Percentiles rank a stretch among this genome's conserved stretches.
phyloP scores from a whole-genome alignment of 768 basidiomycete genomes.

The Amanita phalloides region DNA sequence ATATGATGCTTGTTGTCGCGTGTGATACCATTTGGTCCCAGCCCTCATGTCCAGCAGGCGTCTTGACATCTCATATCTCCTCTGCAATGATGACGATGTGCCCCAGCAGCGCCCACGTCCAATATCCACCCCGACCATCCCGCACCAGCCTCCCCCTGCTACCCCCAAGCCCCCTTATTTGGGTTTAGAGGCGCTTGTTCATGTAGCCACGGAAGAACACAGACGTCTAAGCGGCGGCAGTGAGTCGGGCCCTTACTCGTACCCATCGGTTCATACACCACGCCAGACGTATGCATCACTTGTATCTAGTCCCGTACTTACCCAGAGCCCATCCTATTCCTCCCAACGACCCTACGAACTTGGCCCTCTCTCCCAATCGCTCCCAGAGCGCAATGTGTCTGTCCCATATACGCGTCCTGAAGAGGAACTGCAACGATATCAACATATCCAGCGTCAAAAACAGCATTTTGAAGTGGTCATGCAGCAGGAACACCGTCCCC shows the following conservation, averaged over 20 bases:
- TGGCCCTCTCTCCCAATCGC: neutral
- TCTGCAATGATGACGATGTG: slow-evolving; percentile 40
- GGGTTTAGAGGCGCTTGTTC: slow-evolving; percentile 57
- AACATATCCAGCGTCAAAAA: slow-evolving; percentile 10
- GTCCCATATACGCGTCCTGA: slow-evolving; percentile 7
- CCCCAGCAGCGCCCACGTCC: slow-evolving; percentile 1
- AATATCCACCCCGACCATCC: slow-evolving; percentile 8
- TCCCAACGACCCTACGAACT: neutral
- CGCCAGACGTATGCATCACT: neutral
- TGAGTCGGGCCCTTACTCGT: slow-evolving; percentile 1
- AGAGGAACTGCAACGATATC: slow-evolving; percentile 15
- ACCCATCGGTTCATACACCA: neutral
- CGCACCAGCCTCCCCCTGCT: slow-evolving; percentile 12
- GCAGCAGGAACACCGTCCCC: neutral
- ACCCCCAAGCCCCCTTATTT: slow-evolving; percentile 17
- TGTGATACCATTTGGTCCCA: slow-evolving; percentile 9
- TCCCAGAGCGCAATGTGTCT: slow-evolving; percentile 12
- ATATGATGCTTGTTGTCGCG: slow-evolving; percentile 9
- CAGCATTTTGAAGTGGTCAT: slow-evolving; percentile 6
- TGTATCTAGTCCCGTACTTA: neutral
- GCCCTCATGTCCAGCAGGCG: slow-evolving; percentile 22
- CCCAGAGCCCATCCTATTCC: slow-evolving; percentile 1
- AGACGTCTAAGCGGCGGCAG: slow-evolving; percentile 32
- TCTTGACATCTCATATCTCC: slow-evolving; percentile 67
- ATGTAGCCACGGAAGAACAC: slow-evolving; percentile 60